Evolutionary conservation across 805 yeast genomes (phyloP).

Genomic region (Yamadazyma sp.): DNA sequence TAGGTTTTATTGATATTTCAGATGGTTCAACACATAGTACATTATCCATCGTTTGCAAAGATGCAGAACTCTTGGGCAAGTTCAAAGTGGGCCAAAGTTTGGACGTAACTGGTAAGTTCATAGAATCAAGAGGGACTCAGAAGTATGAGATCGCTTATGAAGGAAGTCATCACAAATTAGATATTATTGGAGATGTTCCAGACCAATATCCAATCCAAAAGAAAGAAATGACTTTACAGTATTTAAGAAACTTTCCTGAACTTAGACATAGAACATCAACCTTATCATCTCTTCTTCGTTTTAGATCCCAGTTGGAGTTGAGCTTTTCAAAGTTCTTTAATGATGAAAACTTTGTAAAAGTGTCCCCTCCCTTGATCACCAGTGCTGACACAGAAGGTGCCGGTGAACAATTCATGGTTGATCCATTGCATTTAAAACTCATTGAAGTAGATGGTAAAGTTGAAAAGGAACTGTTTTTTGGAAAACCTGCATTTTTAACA

Average conservation of each 20-base stretch:
- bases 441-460: constrained; percentile 16
- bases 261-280: constrained; percentile 70
- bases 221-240: constrained; percentile 64
- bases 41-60: constrained; percentile 46
- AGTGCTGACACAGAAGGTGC: constrained; percentile 97
- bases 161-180: constrained; percentile 27
- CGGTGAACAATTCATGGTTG: constrained; percentile 78
- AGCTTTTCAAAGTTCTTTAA: constrained; percentile 54
- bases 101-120: constrained; percentile 30
- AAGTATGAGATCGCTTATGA: constrained; percentile 28
- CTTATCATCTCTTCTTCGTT: constrained; percentile 64
- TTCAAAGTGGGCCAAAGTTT: constrained; percentile 49
- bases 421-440: constrained; percentile 19
- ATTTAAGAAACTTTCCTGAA: constrained; percentile 69
- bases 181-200: constrained; percentile 59
- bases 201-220: constrained; percentile 80
- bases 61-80: constrained; percentile 22
- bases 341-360: constrained; percentile 57
- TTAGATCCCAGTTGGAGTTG: constrained; percentile 66
- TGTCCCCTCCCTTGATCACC: constrained; percentile 83
- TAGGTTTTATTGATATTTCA: constrained; percentile 73
- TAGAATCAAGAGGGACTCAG: constrained; percentile 31
- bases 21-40: constrained; percentile 69
- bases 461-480: constrained; percentile 48
- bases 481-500: constrained; percentile 66